Evolutionary conservation across 495 filamentous ascomycete species (phyloP), one percentile per base, ranked within the genome.

Genomic region (Sporormia fimetaria): DNA sequence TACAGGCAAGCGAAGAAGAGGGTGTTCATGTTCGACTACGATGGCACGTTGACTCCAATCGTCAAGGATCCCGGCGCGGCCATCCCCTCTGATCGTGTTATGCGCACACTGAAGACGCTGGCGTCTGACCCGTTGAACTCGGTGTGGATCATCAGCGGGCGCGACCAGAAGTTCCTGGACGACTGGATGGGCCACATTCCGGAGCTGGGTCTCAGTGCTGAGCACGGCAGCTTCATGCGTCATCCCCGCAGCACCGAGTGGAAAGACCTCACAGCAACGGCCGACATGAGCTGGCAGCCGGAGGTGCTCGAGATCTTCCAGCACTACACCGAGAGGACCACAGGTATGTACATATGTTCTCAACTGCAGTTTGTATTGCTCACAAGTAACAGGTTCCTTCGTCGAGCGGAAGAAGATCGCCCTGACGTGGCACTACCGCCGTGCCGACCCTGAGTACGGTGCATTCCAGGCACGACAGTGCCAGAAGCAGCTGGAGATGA

Each of bases 11-110:
- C 83, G 12, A 67, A 65, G 36, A 79, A 77, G 61, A 76, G 88
- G 21, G 65, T 98, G 2, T 92, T 96, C 62, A 86, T 98, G 80
- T 94, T 95, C 52, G 90, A 98, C 66, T 98, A 96, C 55, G 90
- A 98, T 60, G 90, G 90, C 33, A 98, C 90, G 0, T 74, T 98
- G n/a, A 94, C 92, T 0, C 85, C 86, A 1, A 95, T 98, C 49
- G 87, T 96, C 18, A 75, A 77, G 40, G 84, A 95, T 47, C 92
- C 90, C 1, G 73, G 76, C 44, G 75, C 81, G 6, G 90, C 92
- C 2, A 77, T 94, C 25, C 88, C 90, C 0, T 83, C 85, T 2
- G 79, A 88, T 52, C 73, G 76, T 11, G 75, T 88, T 17, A 74
- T 93, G 26, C 74, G 74, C 21, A 87, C 79, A 18, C 65, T 98